phyloP scores from a whole-genome alignment of 345 rosid species.

The Rubroshorea leprosula region DNA sequence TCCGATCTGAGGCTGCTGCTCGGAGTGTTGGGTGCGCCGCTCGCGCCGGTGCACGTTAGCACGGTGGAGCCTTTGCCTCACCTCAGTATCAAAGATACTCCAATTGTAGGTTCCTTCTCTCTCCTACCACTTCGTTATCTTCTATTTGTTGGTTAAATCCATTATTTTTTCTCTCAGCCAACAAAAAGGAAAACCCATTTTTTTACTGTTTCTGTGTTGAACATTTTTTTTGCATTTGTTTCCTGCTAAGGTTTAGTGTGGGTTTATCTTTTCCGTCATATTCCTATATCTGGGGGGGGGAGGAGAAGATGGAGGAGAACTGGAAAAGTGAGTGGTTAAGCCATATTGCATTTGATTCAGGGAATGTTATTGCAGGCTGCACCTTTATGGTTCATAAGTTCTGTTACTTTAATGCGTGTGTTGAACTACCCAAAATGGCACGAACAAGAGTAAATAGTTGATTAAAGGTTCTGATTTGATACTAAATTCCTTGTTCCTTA shows the following conservation, averaged over 20 bases:
- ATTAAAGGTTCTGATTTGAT: not conserved
- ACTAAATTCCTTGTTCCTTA: too few relatives aligned
- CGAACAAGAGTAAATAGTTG: not conserved
- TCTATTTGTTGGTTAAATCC: not conserved
- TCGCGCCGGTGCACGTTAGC: slow-evolving; percentile 79
- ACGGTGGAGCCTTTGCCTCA: slow-evolving; percentile 50
- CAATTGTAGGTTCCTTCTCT: slow-evolving; percentile 55
- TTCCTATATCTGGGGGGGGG: not conserved
- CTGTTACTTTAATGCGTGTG: not conserved
- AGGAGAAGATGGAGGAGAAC: too few relatives aligned
- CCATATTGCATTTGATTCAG: not conserved
- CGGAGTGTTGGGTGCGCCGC: slow-evolving; percentile 89
- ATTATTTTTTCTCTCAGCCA: too few relatives aligned
- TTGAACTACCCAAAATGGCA: not conserved
- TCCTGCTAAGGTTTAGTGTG: not conserved
- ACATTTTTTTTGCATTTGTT: too few relatives aligned
- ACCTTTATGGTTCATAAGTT: too few relatives aligned
- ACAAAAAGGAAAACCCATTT: too few relatives aligned
- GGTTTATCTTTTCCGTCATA: not conserved
- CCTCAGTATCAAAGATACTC: slow-evolving; percentile 67
- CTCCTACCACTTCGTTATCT: not conserved
- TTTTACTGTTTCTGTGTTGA: too few relatives aligned
- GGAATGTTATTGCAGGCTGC: not conserved
- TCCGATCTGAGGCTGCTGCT: slow-evolving; percentile 83
- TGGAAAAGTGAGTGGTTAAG: not conserved